A percentile compares a stretch with the other conserved stretches of the same genome.
phyloP scores from a whole-genome alignment of 2,329 filamentous ascomycete species.

The Curvularia eragrostidis region DNA sequence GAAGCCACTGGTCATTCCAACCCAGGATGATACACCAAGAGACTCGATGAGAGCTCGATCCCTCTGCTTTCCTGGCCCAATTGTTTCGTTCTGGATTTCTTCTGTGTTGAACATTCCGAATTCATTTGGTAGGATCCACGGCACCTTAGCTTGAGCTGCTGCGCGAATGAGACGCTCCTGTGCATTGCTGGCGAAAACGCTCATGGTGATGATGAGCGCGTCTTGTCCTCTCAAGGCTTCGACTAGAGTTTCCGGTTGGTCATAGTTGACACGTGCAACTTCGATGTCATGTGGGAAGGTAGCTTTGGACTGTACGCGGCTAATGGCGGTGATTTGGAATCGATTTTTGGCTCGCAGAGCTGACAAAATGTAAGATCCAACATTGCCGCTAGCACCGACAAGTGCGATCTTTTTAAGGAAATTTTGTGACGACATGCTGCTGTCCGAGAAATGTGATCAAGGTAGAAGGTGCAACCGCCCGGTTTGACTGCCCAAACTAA shows the following conservation, averaged over 20 bases:
- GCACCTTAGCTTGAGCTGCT: slow-evolving; percentile 47
- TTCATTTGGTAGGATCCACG: slow-evolving; percentile 51
- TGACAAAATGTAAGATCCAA: slow-evolving; percentile 43
- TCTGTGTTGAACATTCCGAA: slow-evolving; percentile 45
- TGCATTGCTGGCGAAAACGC: slow-evolving; percentile 31
- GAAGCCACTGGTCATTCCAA: slow-evolving; percentile 33
- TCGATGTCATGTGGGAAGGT: slow-evolving; percentile 52
- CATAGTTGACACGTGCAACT: slow-evolving; percentile 58
- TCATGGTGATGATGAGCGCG: slow-evolving; percentile 50
- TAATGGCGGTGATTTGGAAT: slow-evolving; percentile 58
- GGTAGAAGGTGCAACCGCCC: not conserved
- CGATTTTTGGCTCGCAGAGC: slow-evolving; percentile 57
- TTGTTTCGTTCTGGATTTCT: slow-evolving; percentile 8
- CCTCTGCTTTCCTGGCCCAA: slow-evolving; percentile 18
- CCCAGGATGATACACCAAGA: slow-evolving; percentile 36
- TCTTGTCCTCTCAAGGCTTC: slow-evolving; percentile 49
- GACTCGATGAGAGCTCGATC: slow-evolving; percentile 26
- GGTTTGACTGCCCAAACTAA: not conserved
- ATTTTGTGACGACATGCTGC: not conserved
- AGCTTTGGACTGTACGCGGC: slow-evolving; percentile 54
- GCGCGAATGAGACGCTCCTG: slow-evolving; percentile 45
- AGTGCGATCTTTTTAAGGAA: slow-evolving; percentile 49
- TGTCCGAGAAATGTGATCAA: not conserved
- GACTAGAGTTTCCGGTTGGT: slow-evolving; percentile 49
- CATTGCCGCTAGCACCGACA: slow-evolving; percentile 44